phyloP scores from a whole-genome alignment of 345 rosid species.

The Heritiera fomes region DNA sequence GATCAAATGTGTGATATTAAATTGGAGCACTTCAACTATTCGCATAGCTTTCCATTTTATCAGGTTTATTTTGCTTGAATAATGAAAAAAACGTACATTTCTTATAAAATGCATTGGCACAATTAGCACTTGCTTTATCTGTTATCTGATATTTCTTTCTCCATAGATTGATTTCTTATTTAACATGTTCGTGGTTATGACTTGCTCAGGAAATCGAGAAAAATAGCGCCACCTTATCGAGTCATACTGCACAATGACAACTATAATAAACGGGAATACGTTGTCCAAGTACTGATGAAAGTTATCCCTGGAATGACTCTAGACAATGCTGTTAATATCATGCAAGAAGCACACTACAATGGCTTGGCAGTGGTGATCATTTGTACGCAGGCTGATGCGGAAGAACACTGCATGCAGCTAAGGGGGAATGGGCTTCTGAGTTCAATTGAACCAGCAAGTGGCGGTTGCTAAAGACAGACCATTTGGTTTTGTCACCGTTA shows the following conservation, averaged over 20 bases:
- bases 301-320: constrained; percentile 93
- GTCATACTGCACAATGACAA: constrained; percentile 91
- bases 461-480: constrained; percentile 62
- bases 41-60: neutral
- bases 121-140: neutral
- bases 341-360: constrained; percentile 96
- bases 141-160: neutral
- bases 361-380: constrained; percentile 88
- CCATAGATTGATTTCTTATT: neutral
- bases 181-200: neutral
- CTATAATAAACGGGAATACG: constrained; percentile 87
- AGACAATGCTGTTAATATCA: constrained; percentile 89
- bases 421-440: constrained; percentile 93
- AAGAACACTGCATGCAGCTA: constrained; percentile 92
- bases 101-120: neutral
- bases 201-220: constrained; percentile 68
- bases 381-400: constrained; percentile 91
- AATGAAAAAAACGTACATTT: neutral
- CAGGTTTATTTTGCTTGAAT: constrained; percentile 2
- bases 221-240: constrained; percentile 78
- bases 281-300: constrained; percentile 94
- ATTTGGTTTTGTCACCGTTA: constrained; percentile 14
- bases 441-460: constrained; percentile 90
- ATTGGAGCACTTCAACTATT: neutral
- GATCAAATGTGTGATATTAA: too few species aligned